Percentiles rank a stretch among this genome's conserved stretches.
Evolutionary conservation across 768 basidiomycete genomes (phyloP).

Genomic region (Agaricus subrufescens): DNA sequence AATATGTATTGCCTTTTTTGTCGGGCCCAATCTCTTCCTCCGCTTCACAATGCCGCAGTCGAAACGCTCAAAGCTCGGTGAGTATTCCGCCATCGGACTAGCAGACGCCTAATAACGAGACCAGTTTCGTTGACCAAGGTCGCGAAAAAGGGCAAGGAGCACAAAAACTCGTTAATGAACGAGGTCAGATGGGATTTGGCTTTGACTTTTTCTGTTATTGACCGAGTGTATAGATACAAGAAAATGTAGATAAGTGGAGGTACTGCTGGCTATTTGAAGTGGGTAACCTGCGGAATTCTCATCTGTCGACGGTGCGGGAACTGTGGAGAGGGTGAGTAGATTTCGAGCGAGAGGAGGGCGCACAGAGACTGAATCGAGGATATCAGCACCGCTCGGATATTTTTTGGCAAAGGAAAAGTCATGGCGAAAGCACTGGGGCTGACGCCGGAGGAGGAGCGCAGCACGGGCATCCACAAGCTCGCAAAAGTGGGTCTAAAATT

Average conservation of each 20-base stretch:
- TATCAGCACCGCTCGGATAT: slow-evolving; percentile 78
- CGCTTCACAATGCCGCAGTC: slow-evolving; percentile 73
- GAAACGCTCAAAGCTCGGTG: slow-evolving; percentile 85
- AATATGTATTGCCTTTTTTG: slow-evolving; percentile 16
- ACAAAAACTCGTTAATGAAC: slow-evolving; percentile 79
- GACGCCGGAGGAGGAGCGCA: slow-evolving; percentile 83
- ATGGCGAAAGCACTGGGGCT: slow-evolving; percentile 96
- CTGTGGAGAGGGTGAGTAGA: slow-evolving; percentile 84
- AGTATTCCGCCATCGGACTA: slow-evolving; percentile 23
- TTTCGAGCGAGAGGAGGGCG: not conserved
- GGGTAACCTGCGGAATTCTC: slow-evolving; percentile 92
- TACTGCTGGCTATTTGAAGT: slow-evolving; percentile 97
- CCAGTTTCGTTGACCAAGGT: slow-evolving; percentile 93
- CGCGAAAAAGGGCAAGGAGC: slow-evolving; percentile 86
- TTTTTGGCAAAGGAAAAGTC: slow-evolving; percentile 81
- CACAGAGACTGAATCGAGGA: not conserved
- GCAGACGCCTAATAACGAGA: slow-evolving; percentile 10
- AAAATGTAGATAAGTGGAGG: slow-evolving; percentile 82
- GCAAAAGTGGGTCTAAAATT: slow-evolving; percentile 51
- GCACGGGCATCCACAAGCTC: slow-evolving; percentile 70
- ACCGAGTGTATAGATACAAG: slow-evolving; percentile 56
- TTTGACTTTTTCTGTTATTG: not conserved
- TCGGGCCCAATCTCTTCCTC: slow-evolving; percentile 40
- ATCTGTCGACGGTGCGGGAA: slow-evolving; percentile 89
- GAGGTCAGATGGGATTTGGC: slow-evolving; percentile 45